Base-by-base conservation (phyloP, 257 asterid species). In the Coffea canephora region DNA sequence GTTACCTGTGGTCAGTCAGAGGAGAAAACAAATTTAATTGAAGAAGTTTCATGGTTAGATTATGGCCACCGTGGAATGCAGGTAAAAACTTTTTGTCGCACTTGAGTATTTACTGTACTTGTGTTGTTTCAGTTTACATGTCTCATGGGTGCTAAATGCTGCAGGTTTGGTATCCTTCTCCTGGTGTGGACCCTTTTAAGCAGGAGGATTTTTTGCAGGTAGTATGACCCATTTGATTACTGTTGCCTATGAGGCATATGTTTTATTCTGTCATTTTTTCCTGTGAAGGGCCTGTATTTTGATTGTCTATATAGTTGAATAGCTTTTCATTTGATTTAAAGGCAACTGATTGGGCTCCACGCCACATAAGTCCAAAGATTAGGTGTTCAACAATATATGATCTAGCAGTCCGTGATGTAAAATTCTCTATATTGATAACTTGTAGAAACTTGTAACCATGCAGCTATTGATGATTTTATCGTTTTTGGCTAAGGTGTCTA, bases 121-220 rank as follows among this genome's bases (percentile, higher is more conserved):
- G 11, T 57, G 66, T n/a, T 16, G 57, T 68, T 74, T 78, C 74
- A 82, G 66, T 85, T 77, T 82, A 82, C 79, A 77, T 76, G 83
- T 84, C 87, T 83, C 89, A 86, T 84, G 83, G 82, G 83, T 86
- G 91, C 87, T 87, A 88, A 81, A 84, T 69, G 49, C 78, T 88
- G 78, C 93, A 96, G 99, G 99, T 96, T 79, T 96, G 99, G 99
- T 96, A 96, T 91, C 98, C 99, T 73, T 96, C 98, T 87, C 89
- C 94, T 66, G 98, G 99, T 69, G 89, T 83, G 76, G 97, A 94
- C 78, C 89, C 94, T 85, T 96, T 91, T 87, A 94, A 92, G 92
- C 99, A 96, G 88, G 99, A 96, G 85, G 99, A 91, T 71, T 96
- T 96, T 86, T 89, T 96, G 89, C 99, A 96, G 99, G 99, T 96